Percentiles rank a stretch among this genome's conserved stretches.
phyloP scores from a whole-genome alignment of 495 filamentous ascomycete species.

The Cudoniella acicularis region DNA sequence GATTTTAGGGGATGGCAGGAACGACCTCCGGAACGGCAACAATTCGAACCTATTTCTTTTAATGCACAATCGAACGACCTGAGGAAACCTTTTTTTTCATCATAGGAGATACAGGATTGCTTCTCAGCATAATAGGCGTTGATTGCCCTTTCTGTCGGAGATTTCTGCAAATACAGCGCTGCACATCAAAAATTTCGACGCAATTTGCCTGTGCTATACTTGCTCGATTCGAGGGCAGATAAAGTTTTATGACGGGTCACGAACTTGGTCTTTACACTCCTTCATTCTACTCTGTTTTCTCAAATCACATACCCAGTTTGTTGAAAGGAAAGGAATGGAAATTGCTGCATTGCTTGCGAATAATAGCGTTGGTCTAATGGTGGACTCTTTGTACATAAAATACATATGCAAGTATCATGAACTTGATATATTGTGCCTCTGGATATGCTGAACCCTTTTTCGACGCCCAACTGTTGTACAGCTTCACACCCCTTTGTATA shows the following conservation, averaged over 20 bases:
- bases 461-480: background rate
- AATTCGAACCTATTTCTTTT: slow-evolving; percentile 11
- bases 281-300: slow-evolving; percentile 6
- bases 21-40: background rate
- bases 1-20: background rate
- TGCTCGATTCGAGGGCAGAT: background rate
- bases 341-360: slow-evolving; percentile 15
- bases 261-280: slow-evolving; percentile 17
- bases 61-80: background rate
- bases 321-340: background rate
- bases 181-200: slow-evolving; percentile 5
- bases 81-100: background rate
- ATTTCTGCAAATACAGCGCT: background rate
- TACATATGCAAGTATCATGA: slow-evolving; percentile 11
- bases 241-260: slow-evolving; percentile 19
- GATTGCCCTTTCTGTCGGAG: background rate
- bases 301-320: slow-evolving; percentile 16
- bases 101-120: background rate
- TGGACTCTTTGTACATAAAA: slow-evolving; percentile 17
- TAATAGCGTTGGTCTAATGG: slow-evolving; percentile 13
- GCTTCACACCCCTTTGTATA: background rate
- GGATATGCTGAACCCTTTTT: background rate
- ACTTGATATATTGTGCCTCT: background rate
- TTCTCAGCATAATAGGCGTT: background rate
- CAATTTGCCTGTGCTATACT: slow-evolving; percentile 1